phyloP scores from a whole-genome alignment of 2,329 filamentous ascomycete species.

The Arachnomyces sp. region DNA sequence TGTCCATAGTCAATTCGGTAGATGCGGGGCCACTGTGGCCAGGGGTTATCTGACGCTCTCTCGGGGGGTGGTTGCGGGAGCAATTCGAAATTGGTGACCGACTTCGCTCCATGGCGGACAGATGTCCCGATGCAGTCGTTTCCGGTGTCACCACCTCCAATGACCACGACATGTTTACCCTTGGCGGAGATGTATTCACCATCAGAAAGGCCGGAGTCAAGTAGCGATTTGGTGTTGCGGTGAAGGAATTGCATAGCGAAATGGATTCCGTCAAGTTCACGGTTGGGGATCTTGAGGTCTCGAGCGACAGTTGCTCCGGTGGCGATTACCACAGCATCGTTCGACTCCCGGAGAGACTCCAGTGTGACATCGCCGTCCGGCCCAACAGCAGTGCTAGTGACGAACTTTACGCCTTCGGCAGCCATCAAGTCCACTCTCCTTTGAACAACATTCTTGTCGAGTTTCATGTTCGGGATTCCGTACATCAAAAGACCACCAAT shows the following conservation, averaged over 20 bases:
- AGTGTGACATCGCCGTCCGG: conserved; percentile 62
- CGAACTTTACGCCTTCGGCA: conserved; percentile 74
- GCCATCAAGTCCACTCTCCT: conserved; percentile 93
- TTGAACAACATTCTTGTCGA: conserved; percentile 95
- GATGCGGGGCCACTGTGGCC: conserved; percentile 96
- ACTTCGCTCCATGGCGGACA: conserved; percentile 89
- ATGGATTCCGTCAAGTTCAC: conserved; percentile 82
- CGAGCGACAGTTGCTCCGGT: conserved; percentile 90
- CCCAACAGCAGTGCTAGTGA: conserved; percentile 68
- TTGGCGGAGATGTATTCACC: conserved; percentile 87
- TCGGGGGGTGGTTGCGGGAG: conserved; percentile 85
- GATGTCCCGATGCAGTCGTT: conserved; percentile 98
- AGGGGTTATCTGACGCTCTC: conserved; percentile 89
- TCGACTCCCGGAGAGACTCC: conserved; percentile 60
- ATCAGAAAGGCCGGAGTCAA: conserved; percentile 81
- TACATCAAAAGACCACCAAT: conserved; percentile 93
- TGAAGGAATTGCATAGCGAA: conserved; percentile 97
- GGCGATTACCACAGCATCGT: conserved; percentile 81
- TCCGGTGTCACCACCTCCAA: conserved; percentile 94
- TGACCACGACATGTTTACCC: conserved; percentile 91
- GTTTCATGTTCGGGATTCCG: conserved; percentile 98
- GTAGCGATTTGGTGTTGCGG: conserved; percentile 93
- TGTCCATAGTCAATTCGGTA: conserved; percentile 99
- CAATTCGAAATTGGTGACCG: conserved; percentile 92
- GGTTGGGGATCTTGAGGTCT: conserved; percentile 82